These are phyloP conservation scores for Scytalidium lignicola DNA, from an alignment of 2,329 filamentous ascomycete species.

Conservation along the genomic window DNA sequence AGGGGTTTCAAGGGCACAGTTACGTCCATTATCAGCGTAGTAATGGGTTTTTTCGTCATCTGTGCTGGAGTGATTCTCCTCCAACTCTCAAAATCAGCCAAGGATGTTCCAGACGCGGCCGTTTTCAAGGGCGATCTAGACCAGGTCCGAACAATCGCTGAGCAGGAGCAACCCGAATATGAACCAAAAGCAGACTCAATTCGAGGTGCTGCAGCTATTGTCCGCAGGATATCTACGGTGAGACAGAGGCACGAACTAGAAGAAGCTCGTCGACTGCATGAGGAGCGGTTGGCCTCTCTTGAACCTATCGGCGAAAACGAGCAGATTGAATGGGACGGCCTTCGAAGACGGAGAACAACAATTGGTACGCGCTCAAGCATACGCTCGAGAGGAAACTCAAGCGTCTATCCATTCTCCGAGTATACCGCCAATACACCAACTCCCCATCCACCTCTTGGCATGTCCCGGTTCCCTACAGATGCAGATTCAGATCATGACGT, in stretches of 20 bases:
- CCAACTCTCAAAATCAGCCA: slow-evolving; percentile 96
- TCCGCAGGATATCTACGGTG: slow-evolving; percentile 72
- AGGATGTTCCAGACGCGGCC: slow-evolving; percentile 90
- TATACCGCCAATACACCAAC: slow-evolving; percentile 23
- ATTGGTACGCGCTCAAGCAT: slow-evolving; percentile 30
- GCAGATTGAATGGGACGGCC: slow-evolving; percentile 79
- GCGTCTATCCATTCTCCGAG: slow-evolving; percentile 17
- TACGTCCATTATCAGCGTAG: slow-evolving; percentile 76
- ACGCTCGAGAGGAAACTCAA: slow-evolving; percentile 23
- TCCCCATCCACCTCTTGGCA: slow-evolving; percentile 73
- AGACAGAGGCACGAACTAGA: slow-evolving; percentile 74
- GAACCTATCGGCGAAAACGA: slow-evolving; percentile 75
- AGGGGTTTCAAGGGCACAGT: slow-evolving; percentile 86
- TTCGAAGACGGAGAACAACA: slow-evolving; percentile 66
- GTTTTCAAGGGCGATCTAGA: slow-evolving; percentile 91
- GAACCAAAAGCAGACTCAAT: slow-evolving; percentile 97
- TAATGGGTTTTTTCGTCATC: slow-evolving; percentile 90
- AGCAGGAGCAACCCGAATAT: slow-evolving; percentile 92
- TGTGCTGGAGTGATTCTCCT: slow-evolving; percentile 88
- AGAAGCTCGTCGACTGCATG: slow-evolving; percentile 71
- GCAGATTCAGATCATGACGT: slow-evolving; percentile 55
- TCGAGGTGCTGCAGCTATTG: slow-evolving; percentile 80
- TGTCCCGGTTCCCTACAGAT: slow-evolving; percentile 74
- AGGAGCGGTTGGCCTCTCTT: slow-evolving; percentile 72
- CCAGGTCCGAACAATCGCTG: slow-evolving; percentile 90